Evolutionary conservation across 371 early-diverging fungal genomes (phyloP).

Genomic region (Mortierella sp.): DNA sequence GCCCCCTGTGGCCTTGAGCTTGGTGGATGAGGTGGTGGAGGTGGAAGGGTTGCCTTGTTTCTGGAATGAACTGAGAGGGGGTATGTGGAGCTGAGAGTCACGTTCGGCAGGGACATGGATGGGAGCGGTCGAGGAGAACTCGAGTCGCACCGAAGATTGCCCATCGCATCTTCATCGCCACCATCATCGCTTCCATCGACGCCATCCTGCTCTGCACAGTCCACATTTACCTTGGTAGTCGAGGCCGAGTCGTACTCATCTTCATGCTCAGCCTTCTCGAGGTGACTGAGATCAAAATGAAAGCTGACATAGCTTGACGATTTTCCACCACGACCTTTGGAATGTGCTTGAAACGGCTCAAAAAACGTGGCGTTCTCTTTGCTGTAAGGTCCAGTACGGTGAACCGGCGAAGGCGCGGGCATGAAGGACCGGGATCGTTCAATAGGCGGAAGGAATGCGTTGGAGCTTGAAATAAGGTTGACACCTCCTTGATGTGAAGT

Average conservation of each 20-base stretch:
- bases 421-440: not conserved
- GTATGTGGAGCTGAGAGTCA: not conserved
- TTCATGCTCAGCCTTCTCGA: constrained; percentile 1
- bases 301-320: constrained; percentile 11
- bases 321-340: not conserved
- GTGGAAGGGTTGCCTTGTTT: not conserved
- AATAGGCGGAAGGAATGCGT: not conserved
- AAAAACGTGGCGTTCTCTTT: not conserved
- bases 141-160: not conserved
- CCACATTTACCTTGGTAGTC: not conserved
- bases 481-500: not conserved
- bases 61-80: not conserved
- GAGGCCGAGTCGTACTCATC: not conserved
- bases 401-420: not conserved
- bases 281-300: constrained; percentile 16
- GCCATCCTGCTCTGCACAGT: not conserved
- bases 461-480: not conserved
- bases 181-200: not conserved
- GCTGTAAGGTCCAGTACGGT: not conserved
- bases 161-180: not conserved
- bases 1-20: not conserved
- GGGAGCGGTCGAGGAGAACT: not conserved
- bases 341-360: not conserved
- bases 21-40: not conserved
- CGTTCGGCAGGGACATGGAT: not conserved